Evolutionary conservation across 805 yeast genomes (phyloP).

Genomic region (Nakazawaea pomicola): DNA sequence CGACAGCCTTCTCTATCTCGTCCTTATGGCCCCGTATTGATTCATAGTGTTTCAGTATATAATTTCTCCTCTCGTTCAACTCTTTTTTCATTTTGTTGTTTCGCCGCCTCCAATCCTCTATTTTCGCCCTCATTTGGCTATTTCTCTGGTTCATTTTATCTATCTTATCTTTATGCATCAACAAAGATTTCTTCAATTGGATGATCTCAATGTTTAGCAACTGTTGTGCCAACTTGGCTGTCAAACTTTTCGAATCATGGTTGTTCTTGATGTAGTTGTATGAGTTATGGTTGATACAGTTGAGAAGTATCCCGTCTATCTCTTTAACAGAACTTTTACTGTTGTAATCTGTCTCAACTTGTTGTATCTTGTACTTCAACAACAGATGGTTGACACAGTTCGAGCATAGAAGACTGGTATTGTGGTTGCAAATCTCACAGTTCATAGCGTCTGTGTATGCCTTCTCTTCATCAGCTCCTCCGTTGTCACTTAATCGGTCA

Average conservation of each 20-base stretch:
- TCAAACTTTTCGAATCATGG: neutral
- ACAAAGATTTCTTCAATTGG: constrained; percentile 15
- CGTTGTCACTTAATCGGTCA: neutral
- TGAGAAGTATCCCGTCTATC: constrained; percentile 6
- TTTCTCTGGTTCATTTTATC: constrained; percentile 10
- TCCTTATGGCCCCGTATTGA: neutral
- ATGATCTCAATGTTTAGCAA: constrained; percentile 24
- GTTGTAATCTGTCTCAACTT: constrained; percentile 5
- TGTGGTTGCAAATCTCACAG: constrained; percentile 2
- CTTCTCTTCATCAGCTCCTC: neutral
- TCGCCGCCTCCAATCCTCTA: constrained; percentile 1
- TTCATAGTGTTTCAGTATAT: neutral
- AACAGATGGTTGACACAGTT: constrained; percentile 10
- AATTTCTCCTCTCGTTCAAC: neutral
- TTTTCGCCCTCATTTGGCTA: constrained; percentile 11
- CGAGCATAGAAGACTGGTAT: neutral
- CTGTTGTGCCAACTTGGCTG: constrained; percentile 23
- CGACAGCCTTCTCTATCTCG: neutral
- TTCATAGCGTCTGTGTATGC: too few species aligned
- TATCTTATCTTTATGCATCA: constrained; percentile 11
- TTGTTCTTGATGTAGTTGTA: constrained; percentile 4
- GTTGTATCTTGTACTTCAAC: constrained; percentile 7
- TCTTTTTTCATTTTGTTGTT: constrained; percentile 2
- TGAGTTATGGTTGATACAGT: constrained; percentile 9
- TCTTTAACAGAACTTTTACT: neutral